Conservation (phyloP, 2,329 filamentous ascomycete genomes). For the Fusarium sp. region DNA sequence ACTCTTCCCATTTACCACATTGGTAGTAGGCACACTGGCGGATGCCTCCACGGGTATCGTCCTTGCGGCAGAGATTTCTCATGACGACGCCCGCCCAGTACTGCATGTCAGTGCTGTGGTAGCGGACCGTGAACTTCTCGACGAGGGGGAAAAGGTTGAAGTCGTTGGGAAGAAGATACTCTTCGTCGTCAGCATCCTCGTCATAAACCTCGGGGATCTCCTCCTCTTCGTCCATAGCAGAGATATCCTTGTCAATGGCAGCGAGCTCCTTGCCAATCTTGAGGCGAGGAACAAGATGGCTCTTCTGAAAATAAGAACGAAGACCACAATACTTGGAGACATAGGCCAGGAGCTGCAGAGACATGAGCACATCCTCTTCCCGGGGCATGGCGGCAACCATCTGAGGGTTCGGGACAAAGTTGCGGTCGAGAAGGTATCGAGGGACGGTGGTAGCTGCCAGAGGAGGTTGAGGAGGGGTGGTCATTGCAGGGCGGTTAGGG, state of each 20-base stretch:
- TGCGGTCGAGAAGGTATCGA: constrained; percentile 83
- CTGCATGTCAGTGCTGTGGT: constrained; percentile 97
- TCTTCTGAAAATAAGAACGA: constrained; percentile 93
- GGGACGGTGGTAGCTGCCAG: constrained; percentile 80
- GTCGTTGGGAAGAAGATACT: constrained; percentile 92
- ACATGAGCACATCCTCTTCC: constrained; percentile 98
- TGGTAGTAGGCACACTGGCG: constrained; percentile 98
- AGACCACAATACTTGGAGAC: constrained; percentile 99
- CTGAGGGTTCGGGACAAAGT: constrained; percentile 77
- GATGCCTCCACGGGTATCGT: constrained; percentile 94
- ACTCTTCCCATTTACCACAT: constrained; percentile 99
- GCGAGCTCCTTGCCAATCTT: constrained; percentile 90
- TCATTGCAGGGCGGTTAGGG: constrained; percentile 78
- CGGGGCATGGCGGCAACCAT: constrained; percentile 93
- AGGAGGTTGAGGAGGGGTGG: constrained; percentile 81
- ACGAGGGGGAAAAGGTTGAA: constrained; percentile 99
- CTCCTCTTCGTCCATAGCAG: constrained; percentile 61
- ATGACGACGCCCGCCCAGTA: constrained; percentile 99
- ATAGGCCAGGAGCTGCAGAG: constrained; percentile 94
- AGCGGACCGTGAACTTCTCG: constrained; percentile 97
- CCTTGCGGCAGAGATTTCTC: constrained; percentile 98
- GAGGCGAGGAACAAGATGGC: constrained; percentile 91
- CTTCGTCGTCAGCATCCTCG: constrained; percentile 79
- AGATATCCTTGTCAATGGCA: constrained; percentile 71
- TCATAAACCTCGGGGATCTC: constrained; percentile 57